Conservation (phyloP, 208 protist genomes). For the Strigomonas culicis region DNA sequence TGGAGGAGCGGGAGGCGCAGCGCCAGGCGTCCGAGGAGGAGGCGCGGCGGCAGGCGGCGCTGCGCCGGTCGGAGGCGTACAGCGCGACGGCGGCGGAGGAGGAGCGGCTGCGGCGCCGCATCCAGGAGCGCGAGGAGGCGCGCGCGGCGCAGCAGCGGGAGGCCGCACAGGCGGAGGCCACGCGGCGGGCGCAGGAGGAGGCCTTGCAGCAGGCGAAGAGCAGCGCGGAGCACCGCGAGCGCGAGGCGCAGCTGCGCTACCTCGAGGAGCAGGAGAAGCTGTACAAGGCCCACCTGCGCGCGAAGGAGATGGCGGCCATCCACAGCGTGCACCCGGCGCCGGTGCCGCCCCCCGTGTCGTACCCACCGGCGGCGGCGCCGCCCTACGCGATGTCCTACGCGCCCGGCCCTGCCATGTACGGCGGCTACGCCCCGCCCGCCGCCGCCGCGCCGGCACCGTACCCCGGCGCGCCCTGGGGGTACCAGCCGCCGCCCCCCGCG, state of each 20-base stretch:
- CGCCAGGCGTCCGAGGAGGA: constrained; percentile 22
- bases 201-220: constrained; percentile 28
- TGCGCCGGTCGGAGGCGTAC: constrained; percentile 15
- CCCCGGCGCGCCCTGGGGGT: neutral
- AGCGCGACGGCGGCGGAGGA: constrained; percentile 18
- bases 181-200: constrained; percentile 22
- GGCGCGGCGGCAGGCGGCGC: constrained; percentile 40
- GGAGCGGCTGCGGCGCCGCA: constrained; percentile 30
- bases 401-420: neutral
- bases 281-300: constrained; percentile 39
- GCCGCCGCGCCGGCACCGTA: neutral
- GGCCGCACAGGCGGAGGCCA: constrained; percentile 13
- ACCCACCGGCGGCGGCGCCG: neutral
- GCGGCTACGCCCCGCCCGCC: neutral
- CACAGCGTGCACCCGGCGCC: constrained; percentile 14
- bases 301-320: constrained; percentile 48
- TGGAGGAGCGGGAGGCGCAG: constrained; percentile 34
- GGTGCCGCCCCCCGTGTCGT: neutral
- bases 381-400: neutral
- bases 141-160: constrained; percentile 14
- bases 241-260: constrained; percentile 31
- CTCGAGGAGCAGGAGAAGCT: constrained; percentile 54
- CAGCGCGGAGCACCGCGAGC: constrained; percentile 22
- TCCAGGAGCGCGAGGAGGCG: constrained; percentile 36
- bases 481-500: neutral